phyloP scores from a whole-genome alignment of 768 basidiomycete genomes.

The Tephrocybe sp. region DNA sequence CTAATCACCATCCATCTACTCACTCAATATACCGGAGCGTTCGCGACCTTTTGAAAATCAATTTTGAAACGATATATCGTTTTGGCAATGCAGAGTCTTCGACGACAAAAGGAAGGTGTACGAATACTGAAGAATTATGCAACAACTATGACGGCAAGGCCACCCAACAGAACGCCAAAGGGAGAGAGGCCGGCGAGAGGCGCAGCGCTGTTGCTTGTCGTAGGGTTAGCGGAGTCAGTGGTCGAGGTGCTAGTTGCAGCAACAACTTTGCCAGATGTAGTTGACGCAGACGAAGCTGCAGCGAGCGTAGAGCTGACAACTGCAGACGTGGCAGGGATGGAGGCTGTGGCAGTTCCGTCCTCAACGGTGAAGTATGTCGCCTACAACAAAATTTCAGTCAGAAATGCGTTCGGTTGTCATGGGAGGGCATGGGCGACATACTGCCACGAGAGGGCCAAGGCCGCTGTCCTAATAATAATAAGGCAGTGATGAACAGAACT shows the following conservation, averaged over 20 bases:
- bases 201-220: conserved; percentile 10
- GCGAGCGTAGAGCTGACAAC: conserved; percentile 63
- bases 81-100: neutral
- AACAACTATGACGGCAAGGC: conserved; percentile 2
- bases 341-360: conserved; percentile 56
- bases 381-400: conserved; percentile 31
- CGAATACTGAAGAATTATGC: neutral
- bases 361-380: conserved; percentile 75
- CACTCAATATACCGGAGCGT: neutral
- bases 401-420: neutral
- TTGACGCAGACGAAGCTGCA: conserved; percentile 10
- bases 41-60: no score
- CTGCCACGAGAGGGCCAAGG: conserved; percentile 63
- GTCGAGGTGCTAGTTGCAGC: conserved; percentile 14
- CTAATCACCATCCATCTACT: neutral
- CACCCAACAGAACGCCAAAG: conserved; percentile 5
- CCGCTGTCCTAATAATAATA: conserved; percentile 40
- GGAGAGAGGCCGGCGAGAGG: conserved; percentile 3
- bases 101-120: conserved; percentile 1
- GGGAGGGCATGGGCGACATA: conserved; percentile 28
- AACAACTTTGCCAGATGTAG: conserved; percentile 11
- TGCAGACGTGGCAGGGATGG: conserved; percentile 58
- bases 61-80: no score
- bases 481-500: neutral
- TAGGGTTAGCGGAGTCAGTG: conserved; percentile 12